Base-by-base conservation (phyloP, 306 rosid genomes). In the Vachellia pachyceras region DNA sequence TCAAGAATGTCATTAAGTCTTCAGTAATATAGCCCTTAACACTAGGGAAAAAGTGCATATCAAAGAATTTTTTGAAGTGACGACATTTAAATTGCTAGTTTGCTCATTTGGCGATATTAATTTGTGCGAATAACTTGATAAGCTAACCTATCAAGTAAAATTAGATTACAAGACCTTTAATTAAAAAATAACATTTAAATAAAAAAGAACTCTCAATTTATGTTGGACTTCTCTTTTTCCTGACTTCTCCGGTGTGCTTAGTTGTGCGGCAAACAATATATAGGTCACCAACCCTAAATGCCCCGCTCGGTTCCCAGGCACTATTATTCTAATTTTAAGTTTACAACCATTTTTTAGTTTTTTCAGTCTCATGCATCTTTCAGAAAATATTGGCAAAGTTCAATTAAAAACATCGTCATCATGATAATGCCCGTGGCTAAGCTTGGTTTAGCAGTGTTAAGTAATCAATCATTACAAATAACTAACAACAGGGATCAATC, bases 1-100 rank as follows among this genome's bases (percentile, higher is more conserved):
- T 75, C 57, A 70, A 50, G 78, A 82, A 55, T 11, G 17, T 18
- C 33, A 57, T 40, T 44, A 35, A 80, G 40, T 41, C 72, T n/a
- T 69, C 68, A 68, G 77, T 47, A 61, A 23, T 5, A 10, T 10
- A 9, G 36, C 2, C 36, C 35, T 58, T 58, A 58, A 65, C 69
- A n/a, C 37, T 40, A 72, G 36, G 47, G 12, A 67, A 57, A 72
- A 76, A 73, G 39, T 60, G 47, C 67, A 14, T 29, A 33, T 63
- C 67, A 29, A 61, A 10, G 4, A 14, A 18, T 22, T 42, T 40
- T 64, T 60, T 50, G 41, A 25, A 46, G 58, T 15, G 25, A 70
- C 73, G 42, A 61, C 15, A 60, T 63, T 47, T 37, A 54, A 72
- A 44, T 42, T 58, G 70, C 37, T 61, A 70, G 66, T 10, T 36